Evolutionary conservation across 2,329 filamentous ascomycete genomes (phyloP).

Genomic region (Pseudogymnoascus sp.): DNA sequence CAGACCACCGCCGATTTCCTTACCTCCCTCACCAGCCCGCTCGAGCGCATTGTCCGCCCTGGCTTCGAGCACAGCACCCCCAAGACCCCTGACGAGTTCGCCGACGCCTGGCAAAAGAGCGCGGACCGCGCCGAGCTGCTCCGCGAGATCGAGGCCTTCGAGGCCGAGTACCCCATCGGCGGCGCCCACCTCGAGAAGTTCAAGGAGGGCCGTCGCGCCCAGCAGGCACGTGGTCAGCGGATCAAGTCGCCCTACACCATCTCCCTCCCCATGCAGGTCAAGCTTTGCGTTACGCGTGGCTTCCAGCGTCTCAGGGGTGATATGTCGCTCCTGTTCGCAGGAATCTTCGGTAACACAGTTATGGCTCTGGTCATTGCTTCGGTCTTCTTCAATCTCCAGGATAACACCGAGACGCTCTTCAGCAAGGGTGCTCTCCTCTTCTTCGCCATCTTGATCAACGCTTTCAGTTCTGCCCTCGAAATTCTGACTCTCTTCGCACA

Average conservation of each 20-base stretch:
- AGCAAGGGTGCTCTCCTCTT: conserved; percentile 55
- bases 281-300: conserved; percentile 72
- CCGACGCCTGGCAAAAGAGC: conserved; percentile 40
- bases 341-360: conserved; percentile 25
- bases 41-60: conserved; percentile 46
- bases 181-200: conserved; percentile 30
- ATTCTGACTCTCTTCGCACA: conserved; percentile 82
- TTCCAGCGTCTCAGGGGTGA: conserved; percentile 71
- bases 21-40: conserved; percentile 60
- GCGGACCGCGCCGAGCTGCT: conserved; percentile 34
- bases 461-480: conserved; percentile 52
- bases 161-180: conserved; percentile 29
- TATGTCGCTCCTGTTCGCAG: conserved; percentile 54
- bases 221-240: conserved; percentile 37
- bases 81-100: conserved; percentile 46
- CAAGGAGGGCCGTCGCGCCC: conserved; percentile 30
- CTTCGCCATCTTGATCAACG: conserved; percentile 59
- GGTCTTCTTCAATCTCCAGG: conserved; percentile 53
- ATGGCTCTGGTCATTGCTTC: conserved; percentile 55
- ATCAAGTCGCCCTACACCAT: conserved; percentile 73
- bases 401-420: conserved; percentile 50
- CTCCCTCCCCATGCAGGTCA: conserved; percentile 65
- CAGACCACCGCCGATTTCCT: conserved; percentile 54
- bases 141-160: conserved; percentile 44
- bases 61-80: conserved; percentile 51